These are phyloP conservation scores for Claviceps africana DNA, from an alignment of 2,329 filamentous ascomycete genomes.

Conservation along the genomic window DNA sequence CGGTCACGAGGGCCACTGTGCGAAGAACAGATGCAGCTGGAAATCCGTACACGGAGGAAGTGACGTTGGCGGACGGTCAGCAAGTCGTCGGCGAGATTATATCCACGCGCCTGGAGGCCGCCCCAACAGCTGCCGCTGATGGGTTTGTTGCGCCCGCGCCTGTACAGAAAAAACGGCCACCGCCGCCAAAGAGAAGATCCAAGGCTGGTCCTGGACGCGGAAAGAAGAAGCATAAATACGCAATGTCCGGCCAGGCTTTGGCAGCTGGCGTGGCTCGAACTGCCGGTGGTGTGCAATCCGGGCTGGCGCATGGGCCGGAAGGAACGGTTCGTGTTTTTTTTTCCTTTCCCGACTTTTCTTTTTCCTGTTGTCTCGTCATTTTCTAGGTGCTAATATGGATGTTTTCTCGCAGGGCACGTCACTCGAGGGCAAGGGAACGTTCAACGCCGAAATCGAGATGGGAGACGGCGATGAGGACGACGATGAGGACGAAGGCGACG, in stretches of 20 bases:
- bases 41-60: constrained; percentile 71
- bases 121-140: constrained; percentile 43
- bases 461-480: constrained; percentile 35
- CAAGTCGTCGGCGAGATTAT: constrained; percentile 70
- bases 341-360: no score
- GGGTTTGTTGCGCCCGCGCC: constrained; percentile 29
- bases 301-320: constrained; percentile 23
- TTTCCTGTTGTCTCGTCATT: background rate
- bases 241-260: constrained; percentile 23
- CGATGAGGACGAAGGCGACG: constrained; percentile 33
- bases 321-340: constrained; percentile 22
- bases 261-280: constrained; percentile 16
- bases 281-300: constrained; percentile 23
- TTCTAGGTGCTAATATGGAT: background rate
- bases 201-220: constrained; percentile 65
- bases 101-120: constrained; percentile 39
- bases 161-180: constrained; percentile 46
- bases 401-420: constrained; percentile 22
- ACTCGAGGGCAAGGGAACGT: constrained; percentile 28
- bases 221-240: constrained; percentile 59
- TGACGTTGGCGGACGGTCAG: constrained; percentile 68
- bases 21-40: constrained; percentile 64
- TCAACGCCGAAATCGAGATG: constrained; percentile 38
- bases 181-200: constrained; percentile 66
- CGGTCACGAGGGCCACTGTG: constrained; percentile 65